Evolutionary conservation across 1,139 yeast species (phyloP), one percentile per base, ranked within the genome.

Genomic region (Chernovozyma sophiae-reginae): DNA sequence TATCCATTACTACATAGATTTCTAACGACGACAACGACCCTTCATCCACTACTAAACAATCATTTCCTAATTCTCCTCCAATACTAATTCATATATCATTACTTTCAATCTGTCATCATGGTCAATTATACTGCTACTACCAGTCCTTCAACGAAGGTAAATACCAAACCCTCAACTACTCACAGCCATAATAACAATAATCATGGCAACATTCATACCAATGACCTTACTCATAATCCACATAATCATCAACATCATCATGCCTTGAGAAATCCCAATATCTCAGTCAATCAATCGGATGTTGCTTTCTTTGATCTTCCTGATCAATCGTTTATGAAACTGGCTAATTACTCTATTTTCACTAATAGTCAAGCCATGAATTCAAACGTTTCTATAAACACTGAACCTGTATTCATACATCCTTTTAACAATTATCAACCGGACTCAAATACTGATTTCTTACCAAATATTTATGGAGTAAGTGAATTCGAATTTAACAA

Each of bases 341-440:
- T 15, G 22, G 14, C 37, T 14, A 25, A 29, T 30, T 54, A 57
- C 35, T 49, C 60, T 7, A 51, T 60, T 15, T 59, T 58, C 41
- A 48, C 57, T 12, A 55, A 57, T 35, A 50, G 52, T 14, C 58
- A 58, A 24, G 56, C 53, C 17, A 44, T 49, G 41, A 43, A 42
- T 30, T 53, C 58, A 6, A 44, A 46, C 31, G 26, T 34, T 25
- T 13, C 15, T 5, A 13, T 34, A 16, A 30, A 12, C 33, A 22
- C 18, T 18, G 37, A 34, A 15, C 27, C 37, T 10, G 17, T 35
- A 4, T 20, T 12, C 28, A 22, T 14, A 17, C 24, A 25, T 13
- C 22, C 30, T 11, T 32, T 32, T 22, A 19, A 19, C 12, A 26
- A 26, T 19, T 33, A 12, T 17, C 31, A 13, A 16, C 11, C 29